Percentiles rank a stretch among this genome's conserved stretches.
phyloP scores from a whole-genome alignment of 2,329 filamentous ascomycete genomes.

The Beauveria australis region DNA sequence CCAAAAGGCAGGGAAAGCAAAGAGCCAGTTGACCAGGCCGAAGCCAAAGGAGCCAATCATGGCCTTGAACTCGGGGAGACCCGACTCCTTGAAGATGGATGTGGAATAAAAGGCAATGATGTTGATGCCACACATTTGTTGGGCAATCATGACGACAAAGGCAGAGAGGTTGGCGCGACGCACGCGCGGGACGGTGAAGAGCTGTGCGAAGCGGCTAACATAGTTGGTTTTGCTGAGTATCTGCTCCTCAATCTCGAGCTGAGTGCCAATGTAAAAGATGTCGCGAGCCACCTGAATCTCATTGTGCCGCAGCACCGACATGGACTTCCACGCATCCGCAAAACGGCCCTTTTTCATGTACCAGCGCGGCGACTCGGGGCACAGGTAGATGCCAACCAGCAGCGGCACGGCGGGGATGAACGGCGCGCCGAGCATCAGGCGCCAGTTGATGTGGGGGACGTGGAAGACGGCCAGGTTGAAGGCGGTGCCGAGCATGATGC shows the following conservation, averaged over 20 bases:
- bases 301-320: constrained; percentile 43
- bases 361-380: constrained; percentile 59
- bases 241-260: constrained; percentile 52
- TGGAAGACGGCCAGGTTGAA: constrained; percentile 10
- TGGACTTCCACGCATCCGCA: constrained; percentile 48
- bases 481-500: constrained; percentile 48
- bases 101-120: constrained; percentile 72
- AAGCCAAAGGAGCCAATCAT: constrained; percentile 51
- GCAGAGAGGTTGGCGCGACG: constrained; percentile 70
- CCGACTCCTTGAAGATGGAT: constrained; percentile 51
- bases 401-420: constrained; percentile 53
- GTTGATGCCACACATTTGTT: constrained; percentile 64
- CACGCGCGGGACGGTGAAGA: constrained; percentile 62
- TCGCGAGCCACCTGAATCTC: constrained; percentile 52
- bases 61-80: constrained; percentile 46
- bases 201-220: constrained; percentile 51
- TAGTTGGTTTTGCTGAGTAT: constrained; percentile 46
- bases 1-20: constrained; percentile 50
- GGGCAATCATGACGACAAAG: constrained; percentile 71
- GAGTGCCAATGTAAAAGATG: constrained; percentile 57
- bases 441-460: constrained; percentile 50
- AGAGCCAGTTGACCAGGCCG: constrained; percentile 49
- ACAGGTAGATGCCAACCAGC: constrained; percentile 52
- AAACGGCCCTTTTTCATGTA: constrained; percentile 59
- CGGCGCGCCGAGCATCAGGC: constrained; percentile 56